These are phyloP conservation scores for Aphanomyces astaci DNA, from an alignment of 352 stramenopile species.

Conservation along the genomic window DNA sequence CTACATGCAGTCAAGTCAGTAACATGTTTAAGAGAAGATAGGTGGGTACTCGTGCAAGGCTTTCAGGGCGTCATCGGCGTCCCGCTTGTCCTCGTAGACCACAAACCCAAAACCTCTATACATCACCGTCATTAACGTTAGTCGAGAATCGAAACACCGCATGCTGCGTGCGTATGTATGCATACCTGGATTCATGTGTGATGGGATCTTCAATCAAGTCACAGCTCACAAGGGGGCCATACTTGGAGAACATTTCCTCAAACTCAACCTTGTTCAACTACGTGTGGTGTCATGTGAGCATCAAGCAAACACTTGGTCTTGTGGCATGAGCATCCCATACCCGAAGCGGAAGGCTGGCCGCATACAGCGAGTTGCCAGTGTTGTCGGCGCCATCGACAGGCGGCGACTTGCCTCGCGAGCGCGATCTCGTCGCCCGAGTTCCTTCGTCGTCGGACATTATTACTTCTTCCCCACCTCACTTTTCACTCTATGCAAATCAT, in stretches of 20 bases:
- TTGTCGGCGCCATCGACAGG: slow-evolving; percentile 27
- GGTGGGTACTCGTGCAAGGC: slow-evolving; percentile 62
- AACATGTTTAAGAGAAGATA: background rate
- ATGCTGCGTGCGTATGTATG: too few species aligned
- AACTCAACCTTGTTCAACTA: slow-evolving; percentile 51
- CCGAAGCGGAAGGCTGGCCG: slow-evolving; percentile 50
- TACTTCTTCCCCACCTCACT: background rate
- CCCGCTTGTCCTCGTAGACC: slow-evolving; percentile 78
- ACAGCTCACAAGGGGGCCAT: slow-evolving; percentile 59
- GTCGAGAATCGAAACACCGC: too few species aligned
- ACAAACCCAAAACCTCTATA: slow-evolving; percentile 79
- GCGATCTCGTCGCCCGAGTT: background rate
- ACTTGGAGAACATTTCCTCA: slow-evolving; percentile 68
- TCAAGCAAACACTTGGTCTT: background rate
- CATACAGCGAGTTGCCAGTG: slow-evolving; percentile 75
- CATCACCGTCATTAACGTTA: background rate
- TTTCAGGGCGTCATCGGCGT: slow-evolving; percentile 82
- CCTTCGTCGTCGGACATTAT: slow-evolving; percentile 1
- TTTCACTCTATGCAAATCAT: background rate
- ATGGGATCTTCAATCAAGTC: slow-evolving; percentile 76
- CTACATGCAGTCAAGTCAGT: slow-evolving; percentile 24
- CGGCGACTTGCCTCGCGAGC: background rate
- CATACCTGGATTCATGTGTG: slow-evolving; percentile 49
- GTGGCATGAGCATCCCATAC: background rate
- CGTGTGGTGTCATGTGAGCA: background rate